Evolutionary conservation across 805 yeast genomes (phyloP), one percentile per base, ranked within the genome.

Genomic region (Cyberlindnera mississippiensis): DNA sequence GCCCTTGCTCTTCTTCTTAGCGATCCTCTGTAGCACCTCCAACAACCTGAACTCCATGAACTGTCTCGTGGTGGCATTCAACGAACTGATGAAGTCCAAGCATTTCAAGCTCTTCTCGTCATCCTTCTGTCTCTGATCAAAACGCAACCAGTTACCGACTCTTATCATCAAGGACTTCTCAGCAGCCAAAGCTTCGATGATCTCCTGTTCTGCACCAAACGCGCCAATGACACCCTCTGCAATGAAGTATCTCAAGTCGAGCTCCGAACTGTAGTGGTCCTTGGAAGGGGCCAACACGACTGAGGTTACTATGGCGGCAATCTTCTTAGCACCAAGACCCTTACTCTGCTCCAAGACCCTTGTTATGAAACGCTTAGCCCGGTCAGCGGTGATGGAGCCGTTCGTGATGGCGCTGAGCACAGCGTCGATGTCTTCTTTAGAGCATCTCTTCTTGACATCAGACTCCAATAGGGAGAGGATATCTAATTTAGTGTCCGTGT

Each of bases 121-220:
- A 13, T 17, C 14, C 28, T 35, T 37, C 40, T 30, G 16, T 28
- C 39, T 18, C 10, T 19, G 39, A 10, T 16, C 22, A 15, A 9
- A 28, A 7, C 46, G 28, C 13, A 38, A 27, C 42, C 39, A 38
- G 16, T 35, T 42, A 6, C 42, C 40, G 33, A 38, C 17, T 27
- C 40, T 37, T 17, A 14, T 19, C 46, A 42, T 34, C 26, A 30
- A 5, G 1, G 28, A 12, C 28, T 19, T 37, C 5, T 29, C 28
- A 13, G 31, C 6, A 11, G 40, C 17, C 4, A 42, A 14, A 5
- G 24, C 30, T n/a, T 31, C 30, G 10, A 38, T 9, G 6, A 33
- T 36, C 13, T 30, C 45, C 12, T 12, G 4, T 30, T 30, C 29
- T 13, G 12, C n/a, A 6, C 28, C 22, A 30, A 37, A 37, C 9